phyloP scores from a whole-genome alignment of 148 eudicot genomes.

The Persicaria maculosa region DNA sequence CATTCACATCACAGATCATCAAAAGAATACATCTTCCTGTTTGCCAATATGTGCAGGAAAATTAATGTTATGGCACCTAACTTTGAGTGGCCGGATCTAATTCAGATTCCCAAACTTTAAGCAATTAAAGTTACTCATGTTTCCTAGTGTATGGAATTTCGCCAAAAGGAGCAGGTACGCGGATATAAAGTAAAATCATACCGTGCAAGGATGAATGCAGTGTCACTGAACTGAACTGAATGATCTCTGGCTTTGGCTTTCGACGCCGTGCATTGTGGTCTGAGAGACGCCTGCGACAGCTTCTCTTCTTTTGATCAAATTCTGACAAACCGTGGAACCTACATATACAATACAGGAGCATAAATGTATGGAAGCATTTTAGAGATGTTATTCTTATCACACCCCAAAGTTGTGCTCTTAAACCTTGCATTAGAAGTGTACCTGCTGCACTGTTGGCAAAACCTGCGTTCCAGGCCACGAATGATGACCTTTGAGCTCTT shows the following conservation, averaged over 20 bases:
- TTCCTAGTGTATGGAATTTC: background rate
- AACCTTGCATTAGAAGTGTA: constrained; percentile 19
- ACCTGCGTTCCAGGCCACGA: constrained; percentile 74
- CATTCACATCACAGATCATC: no score
- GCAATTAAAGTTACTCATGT: no score
- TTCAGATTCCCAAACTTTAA: no score
- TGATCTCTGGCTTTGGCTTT: constrained; percentile 66
- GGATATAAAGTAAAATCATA: constrained; percentile 14
- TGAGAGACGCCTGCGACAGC: constrained; percentile 88
- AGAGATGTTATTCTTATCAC: no score
- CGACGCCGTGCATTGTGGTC: constrained; percentile 95
- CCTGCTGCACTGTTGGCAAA: constrained; percentile 99
- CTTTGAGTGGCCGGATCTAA: no score
- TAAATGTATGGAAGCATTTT: background rate
- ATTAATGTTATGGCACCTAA: no score
- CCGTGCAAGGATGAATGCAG: constrained; percentile 50
- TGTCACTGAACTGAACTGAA: constrained; percentile 53
- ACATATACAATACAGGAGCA: constrained; percentile 10
- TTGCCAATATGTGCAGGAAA: no score
- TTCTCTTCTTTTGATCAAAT: constrained; percentile 85
- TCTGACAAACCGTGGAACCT: constrained; percentile 89
- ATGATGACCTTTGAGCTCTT: constrained; percentile 72
- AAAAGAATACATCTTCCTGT: no score
- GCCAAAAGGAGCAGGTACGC: background rate
- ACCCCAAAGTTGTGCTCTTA: background rate